Base-by-base conservation (phyloP, 2,329 filamentous ascomycete species). In the Akanthomyces muscarius region DNA sequence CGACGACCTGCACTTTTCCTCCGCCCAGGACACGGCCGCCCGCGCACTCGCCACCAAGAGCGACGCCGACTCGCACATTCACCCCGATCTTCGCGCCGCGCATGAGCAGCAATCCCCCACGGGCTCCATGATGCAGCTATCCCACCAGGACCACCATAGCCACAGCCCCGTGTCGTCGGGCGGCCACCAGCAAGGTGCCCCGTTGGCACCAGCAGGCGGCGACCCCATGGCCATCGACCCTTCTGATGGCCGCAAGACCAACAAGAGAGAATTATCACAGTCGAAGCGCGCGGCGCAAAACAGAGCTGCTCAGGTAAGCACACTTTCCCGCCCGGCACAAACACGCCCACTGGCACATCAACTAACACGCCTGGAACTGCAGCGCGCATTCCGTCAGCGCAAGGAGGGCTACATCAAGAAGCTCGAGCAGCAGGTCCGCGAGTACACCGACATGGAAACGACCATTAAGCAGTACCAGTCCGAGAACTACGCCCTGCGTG, bases 321-420 rank as follows among this genome's bases (percentile, higher is more conserved):
- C 74, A 52, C 5, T n/a, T 10, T 33, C 28, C 8, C 18, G 4
- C 47, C 14, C 11, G 11, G 10, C 21, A 7, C n/a, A 2, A 10
- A 47, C 6, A 16, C 7, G 2, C 18, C 13, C 18, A 5, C 25
- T 21, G n/a, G 11, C n/a, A 13, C 10, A 30, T 33, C 41, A 8
- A 51, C 47, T 60, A 21, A 60, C 44, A 41, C 18, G 16, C 21
- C 11, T 7, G 23, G n/a, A 10, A 30, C 28, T 38, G 67, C 70
- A 99, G 94, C 87, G 95, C 74, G 95, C 95, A 48, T 99, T 99
- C 78, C 91, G 95, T 48, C 93, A 98, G 78, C 90, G 95, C 66
- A 99, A 99, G 75, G 95, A 99, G 77, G 91, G 91, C 52, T 97
- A 99, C 75, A 99, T 99, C 76, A 96, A 96, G 80, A 96, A 96